Percentiles rank a stretch among this genome's conserved stretches.
Evolutionary conservation across 306 rosid species (phyloP).

Genomic region (Prunus mume): DNA sequence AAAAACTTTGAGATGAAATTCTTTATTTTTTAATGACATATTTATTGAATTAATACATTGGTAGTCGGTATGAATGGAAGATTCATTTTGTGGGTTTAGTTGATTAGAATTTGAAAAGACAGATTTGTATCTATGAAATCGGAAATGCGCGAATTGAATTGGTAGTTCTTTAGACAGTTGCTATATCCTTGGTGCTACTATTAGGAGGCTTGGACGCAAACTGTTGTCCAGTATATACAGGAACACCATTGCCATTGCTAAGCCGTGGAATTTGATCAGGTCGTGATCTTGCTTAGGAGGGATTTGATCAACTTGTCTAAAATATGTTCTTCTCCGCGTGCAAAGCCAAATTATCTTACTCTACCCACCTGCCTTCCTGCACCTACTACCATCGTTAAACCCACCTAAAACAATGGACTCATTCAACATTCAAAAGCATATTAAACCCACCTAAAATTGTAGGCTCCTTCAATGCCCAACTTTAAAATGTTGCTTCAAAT

Average conservation of each 20-base stretch:
- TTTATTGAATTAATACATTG: not conserved
- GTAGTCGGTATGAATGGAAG: not conserved
- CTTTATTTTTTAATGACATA: not conserved
- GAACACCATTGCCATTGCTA: no score
- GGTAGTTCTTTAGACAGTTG: not conserved
- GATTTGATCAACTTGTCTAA: not conserved
- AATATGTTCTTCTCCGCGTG: not conserved
- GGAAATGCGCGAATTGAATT: not conserved
- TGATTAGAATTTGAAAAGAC: not conserved
- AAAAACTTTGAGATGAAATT: not conserved
- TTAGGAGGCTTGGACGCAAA: no score
- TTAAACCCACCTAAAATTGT: not conserved
- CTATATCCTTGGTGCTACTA: no score
- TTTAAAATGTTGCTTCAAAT: not conserved
- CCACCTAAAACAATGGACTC: not conserved
- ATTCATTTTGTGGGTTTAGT: not conserved
- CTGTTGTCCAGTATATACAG: no score
- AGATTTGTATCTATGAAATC: not conserved
- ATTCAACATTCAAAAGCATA: not conserved
- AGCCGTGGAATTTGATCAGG: not conserved
- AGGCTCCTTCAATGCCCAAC: not conserved
- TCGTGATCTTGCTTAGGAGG: not conserved
- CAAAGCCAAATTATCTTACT: conserved; percentile 4
- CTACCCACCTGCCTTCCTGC: not conserved
- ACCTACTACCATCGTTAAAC: not conserved